Percentiles rank a stretch among this genome's conserved stretches.
Evolutionary conservation across 257 asterid species (phyloP).

Genomic region (Jacaranda copaia): DNA sequence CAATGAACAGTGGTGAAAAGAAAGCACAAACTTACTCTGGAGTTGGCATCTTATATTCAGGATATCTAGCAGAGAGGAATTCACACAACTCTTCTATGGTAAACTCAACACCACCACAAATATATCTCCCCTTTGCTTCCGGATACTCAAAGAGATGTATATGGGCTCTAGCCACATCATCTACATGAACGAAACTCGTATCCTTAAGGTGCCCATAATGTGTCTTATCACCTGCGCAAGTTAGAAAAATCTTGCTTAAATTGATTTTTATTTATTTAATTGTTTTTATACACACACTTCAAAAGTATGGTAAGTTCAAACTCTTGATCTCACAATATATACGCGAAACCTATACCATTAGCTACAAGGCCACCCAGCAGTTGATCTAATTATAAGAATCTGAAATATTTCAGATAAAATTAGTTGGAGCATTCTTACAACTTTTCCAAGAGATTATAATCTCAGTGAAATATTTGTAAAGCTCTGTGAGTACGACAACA

Average conservation of each 20-base stretch:
- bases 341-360: too few species aligned
- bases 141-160: slow-evolving; percentile 57
- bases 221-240: slow-evolving; percentile 41
- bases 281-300: too few species aligned
- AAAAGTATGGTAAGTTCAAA: too few species aligned
- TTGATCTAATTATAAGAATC: too few species aligned
- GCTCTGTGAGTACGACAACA: background rate
- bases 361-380: too few species aligned
- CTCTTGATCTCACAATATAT: too few species aligned
- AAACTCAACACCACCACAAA: slow-evolving; percentile 48
- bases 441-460: too few species aligned
- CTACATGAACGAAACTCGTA: slow-evolving; percentile 51
- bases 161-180: slow-evolving; percentile 70
- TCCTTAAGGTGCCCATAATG: slow-evolving; percentile 23
- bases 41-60: slow-evolving; percentile 54
- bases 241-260: background rate
- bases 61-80: slow-evolving; percentile 50
- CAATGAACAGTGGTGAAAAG: background rate
- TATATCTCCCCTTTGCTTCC: slow-evolving; percentile 61
- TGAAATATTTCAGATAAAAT: too few species aligned
- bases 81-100: slow-evolving; percentile 41
- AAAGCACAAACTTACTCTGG: slow-evolving; percentile 45
- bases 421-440: too few species aligned
- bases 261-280: too few species aligned
- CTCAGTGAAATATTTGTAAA: too few species aligned